Conservation (phyloP, 352 stramenopile genomes). For the Globisporangium heterothallicum region DNA sequence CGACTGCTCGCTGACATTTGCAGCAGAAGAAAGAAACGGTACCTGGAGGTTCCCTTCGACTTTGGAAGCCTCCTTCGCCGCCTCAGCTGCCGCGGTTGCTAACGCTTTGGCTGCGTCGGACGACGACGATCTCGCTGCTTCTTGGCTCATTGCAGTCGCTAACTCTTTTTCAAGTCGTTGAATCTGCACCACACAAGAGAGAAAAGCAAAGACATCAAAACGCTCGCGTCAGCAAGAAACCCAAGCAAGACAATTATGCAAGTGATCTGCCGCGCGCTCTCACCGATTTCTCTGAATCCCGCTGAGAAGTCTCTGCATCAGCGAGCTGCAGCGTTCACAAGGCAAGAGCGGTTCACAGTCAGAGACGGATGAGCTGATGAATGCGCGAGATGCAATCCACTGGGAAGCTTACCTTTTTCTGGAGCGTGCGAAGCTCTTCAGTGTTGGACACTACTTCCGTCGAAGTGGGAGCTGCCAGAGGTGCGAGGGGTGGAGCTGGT, state of each 20-base stretch:
- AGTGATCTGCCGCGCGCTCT: not conserved
- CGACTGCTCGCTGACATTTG: too few relatives aligned
- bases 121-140: slow-evolving; percentile 16
- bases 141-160: slow-evolving; percentile 19
- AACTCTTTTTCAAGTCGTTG: slow-evolving; percentile 57
- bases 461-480: slow-evolving; percentile 12
- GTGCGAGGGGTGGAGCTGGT: slow-evolving; percentile 11
- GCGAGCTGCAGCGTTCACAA: slow-evolving; percentile 32
- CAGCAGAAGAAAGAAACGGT: not conserved
- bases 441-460: slow-evolving; percentile 12
- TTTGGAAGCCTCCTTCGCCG: slow-evolving; percentile 21
- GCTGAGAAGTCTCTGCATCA: slow-evolving; percentile 22
- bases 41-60: slow-evolving; percentile 36
- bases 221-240: not conserved
- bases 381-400: too few relatives aligned
- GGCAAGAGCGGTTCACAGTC: too few relatives aligned
- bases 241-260: not conserved
- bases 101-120: slow-evolving; percentile 27
- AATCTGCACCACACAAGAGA: slow-evolving; percentile 25
- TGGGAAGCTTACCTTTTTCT: slow-evolving; percentile 80
- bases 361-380: too few relatives aligned
- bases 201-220: not conserved
- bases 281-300: slow-evolving; percentile 52
- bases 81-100: slow-evolving; percentile 5
- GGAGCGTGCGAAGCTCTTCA: slow-evolving; percentile 38